Percentiles rank a stretch among this genome's conserved stretches.
Conservation (phyloP, 176 grass and related monocot genomes). For the Puya raimondii region DNA sequence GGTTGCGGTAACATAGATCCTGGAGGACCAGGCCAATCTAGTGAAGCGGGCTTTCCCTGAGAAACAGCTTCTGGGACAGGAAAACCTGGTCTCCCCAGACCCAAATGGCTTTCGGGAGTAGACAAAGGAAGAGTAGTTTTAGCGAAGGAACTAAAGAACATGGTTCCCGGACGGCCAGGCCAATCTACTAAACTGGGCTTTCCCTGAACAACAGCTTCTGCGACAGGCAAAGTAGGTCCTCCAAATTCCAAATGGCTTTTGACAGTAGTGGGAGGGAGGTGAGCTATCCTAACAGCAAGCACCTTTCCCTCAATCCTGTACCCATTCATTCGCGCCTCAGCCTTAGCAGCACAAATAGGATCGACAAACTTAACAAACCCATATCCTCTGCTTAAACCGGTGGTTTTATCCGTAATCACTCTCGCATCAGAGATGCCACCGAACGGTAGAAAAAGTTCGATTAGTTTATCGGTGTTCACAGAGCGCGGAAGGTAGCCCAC, state of each 20-base stretch:
- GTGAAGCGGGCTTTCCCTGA: slow-evolving; percentile 8
- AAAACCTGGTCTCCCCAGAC: slow-evolving; percentile 16
- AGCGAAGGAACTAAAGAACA: neutral
- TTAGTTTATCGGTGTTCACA: slow-evolving; percentile 36
- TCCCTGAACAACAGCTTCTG: slow-evolving; percentile 16
- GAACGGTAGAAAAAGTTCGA: slow-evolving; percentile 55
- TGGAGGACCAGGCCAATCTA: slow-evolving; percentile 32
- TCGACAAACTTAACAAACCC: slow-evolving; percentile 56
- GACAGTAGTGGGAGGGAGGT: slow-evolving; percentile 21
- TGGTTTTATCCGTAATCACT: slow-evolving; percentile 27
- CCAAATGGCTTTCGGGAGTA: neutral
- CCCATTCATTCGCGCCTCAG: slow-evolving; percentile 52
- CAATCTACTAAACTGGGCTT: slow-evolving; percentile 22
- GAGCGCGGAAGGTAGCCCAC: slow-evolving; percentile 42
- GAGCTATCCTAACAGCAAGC: slow-evolving; percentile 40
- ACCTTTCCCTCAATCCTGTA: slow-evolving; percentile 38
- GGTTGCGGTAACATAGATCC: slow-evolving; percentile 25
- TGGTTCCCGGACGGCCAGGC: slow-evolving; percentile 16
- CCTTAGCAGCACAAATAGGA: slow-evolving; percentile 34
- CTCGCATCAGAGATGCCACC: slow-evolving; percentile 49
- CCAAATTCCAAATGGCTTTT: slow-evolving; percentile 14
- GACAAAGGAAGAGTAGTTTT: neutral
- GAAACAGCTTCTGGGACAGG: slow-evolving; percentile 12
- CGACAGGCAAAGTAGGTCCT: neutral
- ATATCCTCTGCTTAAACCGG: slow-evolving; percentile 34